These are phyloP conservation scores for Aureobasidium namibiae DNA, from an alignment of 2,329 filamentous ascomycete species.

Conservation along the genomic window DNA sequence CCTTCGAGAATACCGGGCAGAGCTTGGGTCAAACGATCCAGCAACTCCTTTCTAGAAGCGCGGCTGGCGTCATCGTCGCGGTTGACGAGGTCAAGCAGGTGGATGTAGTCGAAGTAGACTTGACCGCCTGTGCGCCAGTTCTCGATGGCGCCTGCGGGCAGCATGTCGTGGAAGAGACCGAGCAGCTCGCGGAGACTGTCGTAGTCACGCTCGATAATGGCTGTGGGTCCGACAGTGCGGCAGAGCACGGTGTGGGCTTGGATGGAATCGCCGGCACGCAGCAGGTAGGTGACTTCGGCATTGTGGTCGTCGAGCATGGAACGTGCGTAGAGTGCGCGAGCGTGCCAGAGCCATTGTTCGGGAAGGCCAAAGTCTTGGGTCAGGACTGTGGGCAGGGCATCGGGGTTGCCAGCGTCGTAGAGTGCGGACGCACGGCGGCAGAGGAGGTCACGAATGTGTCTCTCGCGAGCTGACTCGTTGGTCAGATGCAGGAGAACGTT, in stretches of 20 bases:
- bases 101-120: conserved; percentile 62
- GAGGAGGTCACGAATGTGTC: conserved; percentile 42
- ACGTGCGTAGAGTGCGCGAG: conserved; percentile 75
- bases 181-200: conserved; percentile 60
- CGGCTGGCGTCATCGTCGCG: conserved; percentile 18
- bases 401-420: conserved; percentile 61
- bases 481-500: conserved; percentile 26
- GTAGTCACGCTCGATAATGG: conserved; percentile 77
- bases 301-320: conserved; percentile 60
- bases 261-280: conserved; percentile 65
- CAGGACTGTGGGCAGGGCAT: conserved; percentile 21
- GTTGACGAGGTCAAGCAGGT: conserved; percentile 35
- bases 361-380: conserved; percentile 50
- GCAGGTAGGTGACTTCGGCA: conserved; percentile 68
- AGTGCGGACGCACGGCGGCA: conserved; percentile 55
- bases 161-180: conserved; percentile 52
- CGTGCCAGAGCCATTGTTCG: conserved; percentile 72
- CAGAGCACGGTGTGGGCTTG: conserved; percentile 82
- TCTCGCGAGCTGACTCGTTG: conserved; percentile 18
- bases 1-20: conserved; percentile 13
- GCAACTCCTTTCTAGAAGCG: conserved; percentile 18
- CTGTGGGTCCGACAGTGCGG: conserved; percentile 68
- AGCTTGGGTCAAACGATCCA: conserved; percentile 15
- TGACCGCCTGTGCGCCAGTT: conserved; percentile 75
- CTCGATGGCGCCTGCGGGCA: conserved; percentile 38